phyloP scores from a whole-genome alignment of 108 stramenopile species.

The Fragilariopsis cylindrus region DNA sequence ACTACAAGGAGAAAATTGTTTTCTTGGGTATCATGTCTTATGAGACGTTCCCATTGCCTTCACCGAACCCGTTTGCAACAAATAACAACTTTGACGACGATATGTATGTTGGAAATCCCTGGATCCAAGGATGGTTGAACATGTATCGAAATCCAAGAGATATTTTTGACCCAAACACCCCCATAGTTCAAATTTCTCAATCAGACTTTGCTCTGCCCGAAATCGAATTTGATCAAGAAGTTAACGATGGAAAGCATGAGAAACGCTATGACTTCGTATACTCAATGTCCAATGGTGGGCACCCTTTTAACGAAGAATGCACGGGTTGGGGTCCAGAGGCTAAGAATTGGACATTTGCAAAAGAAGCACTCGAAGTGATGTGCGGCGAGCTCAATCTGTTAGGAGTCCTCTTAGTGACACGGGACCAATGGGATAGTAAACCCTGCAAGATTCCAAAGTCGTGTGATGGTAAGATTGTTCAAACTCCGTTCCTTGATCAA shows the following conservation, averaged over 20 bases:
- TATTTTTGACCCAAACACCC: background rate
- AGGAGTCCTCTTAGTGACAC: slow-evolving; percentile 42
- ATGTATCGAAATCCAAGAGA: slow-evolving; percentile 1
- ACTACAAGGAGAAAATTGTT: slow-evolving; percentile 42
- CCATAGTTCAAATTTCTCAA: slow-evolving; percentile 5
- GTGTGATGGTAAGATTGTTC: slow-evolving; percentile 29
- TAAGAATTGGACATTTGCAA: slow-evolving; percentile 48
- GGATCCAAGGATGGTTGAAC: slow-evolving; percentile 11
- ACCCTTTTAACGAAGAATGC: background rate
- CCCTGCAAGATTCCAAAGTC: background rate
- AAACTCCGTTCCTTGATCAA: slow-evolving; percentile 45
- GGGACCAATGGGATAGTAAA: too few relatives aligned
- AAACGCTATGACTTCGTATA: slow-evolving; percentile 11
- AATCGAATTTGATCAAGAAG: slow-evolving; percentile 1
- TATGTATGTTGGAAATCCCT: too few relatives aligned
- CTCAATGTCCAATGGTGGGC: background rate
- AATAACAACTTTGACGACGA: background rate
- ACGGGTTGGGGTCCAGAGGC: slow-evolving; percentile 35
- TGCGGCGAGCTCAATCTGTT: slow-evolving; percentile 47
- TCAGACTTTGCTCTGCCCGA: slow-evolving; percentile 12
- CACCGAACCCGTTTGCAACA: slow-evolving; percentile 30
- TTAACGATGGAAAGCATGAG: background rate
- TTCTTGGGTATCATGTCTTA: slow-evolving; percentile 46
- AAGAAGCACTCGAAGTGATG: slow-evolving; percentile 47
- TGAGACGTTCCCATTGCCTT: slow-evolving; percentile 39